These are phyloP conservation scores for Sporopachydermia lactativora DNA, from an alignment of 805 yeast species.

Conservation along the genomic window DNA sequence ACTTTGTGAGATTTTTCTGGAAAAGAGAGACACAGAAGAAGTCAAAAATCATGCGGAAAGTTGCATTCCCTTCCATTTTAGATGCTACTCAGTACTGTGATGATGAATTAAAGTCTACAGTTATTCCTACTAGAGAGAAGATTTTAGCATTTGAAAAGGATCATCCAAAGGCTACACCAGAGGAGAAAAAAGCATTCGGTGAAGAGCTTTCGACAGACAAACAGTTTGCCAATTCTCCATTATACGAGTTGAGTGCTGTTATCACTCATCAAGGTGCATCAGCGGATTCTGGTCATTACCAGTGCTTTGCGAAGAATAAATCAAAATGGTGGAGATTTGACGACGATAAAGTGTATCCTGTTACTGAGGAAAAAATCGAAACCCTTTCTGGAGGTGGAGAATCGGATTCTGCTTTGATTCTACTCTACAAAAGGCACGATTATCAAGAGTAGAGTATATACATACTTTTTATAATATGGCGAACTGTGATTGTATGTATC, in stretches of 20 bases:
- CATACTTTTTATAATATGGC: too few relatives aligned
- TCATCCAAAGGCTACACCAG: constrained; percentile 10
- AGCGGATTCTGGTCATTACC: constrained; percentile 97
- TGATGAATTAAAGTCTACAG: constrained; percentile 52
- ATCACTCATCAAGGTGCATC: constrained; percentile 91
- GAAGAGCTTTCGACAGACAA: constrained; percentile 33
- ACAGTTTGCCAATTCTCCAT: constrained; percentile 33
- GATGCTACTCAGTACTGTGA: constrained; percentile 81
- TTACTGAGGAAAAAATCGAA: constrained; percentile 74
- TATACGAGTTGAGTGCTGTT: constrained; percentile 71
- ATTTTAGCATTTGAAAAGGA: constrained; percentile 62
- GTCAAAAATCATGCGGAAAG: constrained; percentile 88
- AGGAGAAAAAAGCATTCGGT: constrained; percentile 24
- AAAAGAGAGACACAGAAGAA: constrained; percentile 81
- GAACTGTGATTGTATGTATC: too few relatives aligned
- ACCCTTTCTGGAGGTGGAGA: constrained; percentile 94
- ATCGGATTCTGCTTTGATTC: constrained; percentile 82
- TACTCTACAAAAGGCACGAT: constrained; percentile 76
- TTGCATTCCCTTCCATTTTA: constrained; percentile 85
- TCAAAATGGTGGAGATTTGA: constrained; percentile 90
- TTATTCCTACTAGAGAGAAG: constrained; percentile 62
- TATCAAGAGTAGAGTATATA: constrained; percentile 23
- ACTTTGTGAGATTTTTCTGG: constrained; percentile 94
- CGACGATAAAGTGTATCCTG: constrained; percentile 74
- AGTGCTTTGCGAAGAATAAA: constrained; percentile 74